Evolutionary conservation across 306 rosid genomes (phyloP), one percentile per base, ranked within the genome.

Genomic region (Quercus dentata): DNA sequence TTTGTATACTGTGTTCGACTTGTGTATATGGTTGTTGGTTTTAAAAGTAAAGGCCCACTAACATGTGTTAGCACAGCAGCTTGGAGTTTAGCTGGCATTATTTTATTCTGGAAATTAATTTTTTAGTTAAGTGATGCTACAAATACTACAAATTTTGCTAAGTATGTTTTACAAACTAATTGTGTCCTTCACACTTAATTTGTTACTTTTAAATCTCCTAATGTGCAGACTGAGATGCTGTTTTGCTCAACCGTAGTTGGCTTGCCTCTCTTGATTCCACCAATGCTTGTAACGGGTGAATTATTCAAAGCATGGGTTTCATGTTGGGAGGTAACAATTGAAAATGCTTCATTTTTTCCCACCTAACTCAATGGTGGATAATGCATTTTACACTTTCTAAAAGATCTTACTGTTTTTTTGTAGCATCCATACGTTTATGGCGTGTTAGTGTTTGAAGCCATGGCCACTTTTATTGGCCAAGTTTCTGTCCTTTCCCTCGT

Each of bases 181-280:
- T 61, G 75, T 76, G 85, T 81, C 58, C 38, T 73, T 65, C 55
- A 44, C 57, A 54, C 13, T 69, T 71, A n/a, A 54, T 76, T 38
- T 74, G 12, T 81, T 31, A 74, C 31, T 56, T 31, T 3, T 75
- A 46, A 46, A 46, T 67, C 59, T 72, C 78, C 55, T 51, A 14
- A 31, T 74, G 44, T 51, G 74, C 85, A 95, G 99, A 95, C 86
- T 89, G 99, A 95, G 89, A 95, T 95, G 99, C 96, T 95, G 38
- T 93, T 95, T 55, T 95, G 99, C 81, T 95, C 99, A 0, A 95
- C 99, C 0, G 94, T 95, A 4, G 92, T 95, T 31, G 99, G 99
- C 5, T 83, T 95, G 79, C 99, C 98, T 58, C 86, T 95, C 90
- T 81, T 95, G 86, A 87, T 95, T 84, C 99, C 98, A 58, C 99